These are phyloP conservation scores for Vicia faba DNA, from an alignment of 306 rosid species.

Conservation along the genomic window DNA sequence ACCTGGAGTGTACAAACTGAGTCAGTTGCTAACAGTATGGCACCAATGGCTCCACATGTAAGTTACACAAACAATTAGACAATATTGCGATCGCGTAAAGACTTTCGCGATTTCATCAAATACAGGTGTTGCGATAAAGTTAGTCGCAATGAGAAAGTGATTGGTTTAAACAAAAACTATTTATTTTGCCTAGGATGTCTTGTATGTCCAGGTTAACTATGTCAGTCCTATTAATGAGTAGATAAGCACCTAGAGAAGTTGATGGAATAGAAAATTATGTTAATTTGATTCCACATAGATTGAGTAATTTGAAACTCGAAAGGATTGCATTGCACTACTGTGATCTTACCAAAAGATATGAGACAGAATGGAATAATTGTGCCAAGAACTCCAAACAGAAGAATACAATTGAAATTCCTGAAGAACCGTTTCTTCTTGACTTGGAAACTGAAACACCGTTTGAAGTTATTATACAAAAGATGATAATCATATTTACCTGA, in stretches of 20 bases:
- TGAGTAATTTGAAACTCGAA: not conserved
- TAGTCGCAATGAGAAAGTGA: no score
- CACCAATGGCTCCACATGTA: conserved; percentile 71
- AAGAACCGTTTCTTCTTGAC: conserved; percentile 83
- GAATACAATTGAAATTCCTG: conserved; percentile 66
- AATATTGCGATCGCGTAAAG: no score
- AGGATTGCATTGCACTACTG: not conserved
- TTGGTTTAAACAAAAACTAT: not conserved
- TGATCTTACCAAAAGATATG: conserved; percentile 64
- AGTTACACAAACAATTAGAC: conserved; percentile 25
- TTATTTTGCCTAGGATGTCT: conserved; percentile 63
- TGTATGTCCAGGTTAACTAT: conserved; percentile 41
- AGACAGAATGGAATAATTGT: conserved; percentile 74
- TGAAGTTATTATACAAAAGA: conserved; percentile 13
- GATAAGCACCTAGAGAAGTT: conserved; percentile 61
- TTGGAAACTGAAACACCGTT: conserved; percentile 61
- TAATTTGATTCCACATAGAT: not conserved
- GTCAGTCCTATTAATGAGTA: conserved; percentile 55
- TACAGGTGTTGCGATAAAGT: no score
- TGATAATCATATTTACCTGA: conserved; percentile 58
- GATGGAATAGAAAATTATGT: conserved; percentile 9
- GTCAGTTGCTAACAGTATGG: conserved; percentile 77
- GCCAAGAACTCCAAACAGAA: conserved; percentile 70
- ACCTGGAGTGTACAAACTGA: conserved; percentile 88
- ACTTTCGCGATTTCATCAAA: not conserved